These are phyloP conservation scores for Fusarium torreyae DNA, from an alignment of 2,329 filamentous ascomycete genomes.

Conservation along the genomic window DNA sequence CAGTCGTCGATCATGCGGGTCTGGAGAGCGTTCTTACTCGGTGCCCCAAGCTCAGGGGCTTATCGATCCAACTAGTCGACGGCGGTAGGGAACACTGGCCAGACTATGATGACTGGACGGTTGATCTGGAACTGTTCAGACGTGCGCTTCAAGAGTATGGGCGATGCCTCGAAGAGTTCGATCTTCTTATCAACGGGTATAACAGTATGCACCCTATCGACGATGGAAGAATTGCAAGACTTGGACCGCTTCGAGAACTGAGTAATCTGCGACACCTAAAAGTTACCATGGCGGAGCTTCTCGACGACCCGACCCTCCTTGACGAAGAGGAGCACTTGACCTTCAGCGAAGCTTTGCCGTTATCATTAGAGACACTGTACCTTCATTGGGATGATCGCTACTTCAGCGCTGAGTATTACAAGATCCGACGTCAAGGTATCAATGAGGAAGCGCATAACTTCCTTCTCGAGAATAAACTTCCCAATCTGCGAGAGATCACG, in stretches of 20 bases:
- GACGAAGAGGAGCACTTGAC: no score
- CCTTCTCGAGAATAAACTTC: neutral
- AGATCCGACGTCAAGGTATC: neutral
- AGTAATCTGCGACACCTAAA: conserved; percentile 5
- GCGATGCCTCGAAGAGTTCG: neutral
- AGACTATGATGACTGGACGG: neutral
- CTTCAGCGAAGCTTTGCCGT: conserved; percentile 2
- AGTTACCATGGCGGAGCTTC: neutral
- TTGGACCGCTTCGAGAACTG: conserved; percentile 21
- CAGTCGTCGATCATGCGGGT: neutral
- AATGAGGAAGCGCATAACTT: neutral
- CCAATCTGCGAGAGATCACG: conserved; percentile 17
- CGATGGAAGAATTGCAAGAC: neutral
- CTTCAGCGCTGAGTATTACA: rapidly evolving
- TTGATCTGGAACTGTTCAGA: conserved; percentile 3
- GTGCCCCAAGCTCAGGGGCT: neutral
- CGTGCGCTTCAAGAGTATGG: neutral
- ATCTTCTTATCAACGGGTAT: neutral
- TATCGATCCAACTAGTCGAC: conserved; percentile 3
- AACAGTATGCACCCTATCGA: rapidly evolving
- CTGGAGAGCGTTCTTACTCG: conserved; percentile 5
- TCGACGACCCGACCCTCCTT: neutral
- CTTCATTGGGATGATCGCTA: neutral
- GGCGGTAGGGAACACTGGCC: neutral
- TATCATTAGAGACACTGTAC: conserved; percentile 15